Percentiles rank a stretch among this genome's conserved stretches.
Conservation (phyloP, 257 asterid species). For the Nemophila menziesii region DNA sequence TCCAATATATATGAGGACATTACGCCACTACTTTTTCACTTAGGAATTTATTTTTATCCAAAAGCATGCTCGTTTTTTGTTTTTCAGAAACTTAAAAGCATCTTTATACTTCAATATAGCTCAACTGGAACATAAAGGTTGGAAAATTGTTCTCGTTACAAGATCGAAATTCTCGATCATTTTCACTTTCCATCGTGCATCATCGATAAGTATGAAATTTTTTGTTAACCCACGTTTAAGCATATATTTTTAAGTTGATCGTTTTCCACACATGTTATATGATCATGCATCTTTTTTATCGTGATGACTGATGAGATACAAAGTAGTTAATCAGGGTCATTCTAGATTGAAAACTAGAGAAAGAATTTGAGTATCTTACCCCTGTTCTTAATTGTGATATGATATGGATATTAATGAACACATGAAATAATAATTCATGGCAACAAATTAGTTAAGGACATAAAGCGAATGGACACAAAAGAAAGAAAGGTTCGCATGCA, state of each 20-base stretch:
- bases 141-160: background rate
- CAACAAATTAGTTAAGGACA: background rate
- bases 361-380: background rate
- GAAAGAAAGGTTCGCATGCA: too few species aligned
- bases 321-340: background rate
- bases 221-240: background rate
- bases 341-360: background rate
- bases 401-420: background rate
- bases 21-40: background rate
- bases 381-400: background rate
- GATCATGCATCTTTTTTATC: background rate
- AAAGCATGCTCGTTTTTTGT: too few species aligned
- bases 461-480: too few species aligned
- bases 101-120: background rate
- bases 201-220: too few species aligned
- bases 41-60: slow-evolving; percentile 1
- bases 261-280: background rate
- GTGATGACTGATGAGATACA: background rate
- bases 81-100: background rate
- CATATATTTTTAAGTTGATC: too few species aligned
- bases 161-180: background rate
- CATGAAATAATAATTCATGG: too few species aligned
- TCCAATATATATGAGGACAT: slow-evolving; percentile 3
- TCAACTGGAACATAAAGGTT: background rate
- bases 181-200: too few species aligned